A percentile compares a stretch with the other conserved stretches of the same genome.
Evolutionary conservation across 1,139 yeast species (phyloP).

Genomic region (Meyerozyma smithsonii): DNA sequence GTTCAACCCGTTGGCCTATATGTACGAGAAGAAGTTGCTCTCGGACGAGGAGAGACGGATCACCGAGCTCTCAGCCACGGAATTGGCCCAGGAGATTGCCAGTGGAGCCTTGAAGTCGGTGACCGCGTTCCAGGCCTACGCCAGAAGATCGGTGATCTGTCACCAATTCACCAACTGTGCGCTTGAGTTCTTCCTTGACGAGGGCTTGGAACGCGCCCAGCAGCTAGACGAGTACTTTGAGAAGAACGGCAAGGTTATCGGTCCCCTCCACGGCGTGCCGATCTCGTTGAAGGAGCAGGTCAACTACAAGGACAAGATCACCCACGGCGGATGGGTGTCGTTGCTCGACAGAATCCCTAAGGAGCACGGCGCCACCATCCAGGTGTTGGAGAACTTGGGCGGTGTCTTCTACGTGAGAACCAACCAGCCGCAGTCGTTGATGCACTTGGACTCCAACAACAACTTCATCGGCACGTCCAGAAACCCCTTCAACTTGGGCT

Average conservation of each 20-base stretch:
- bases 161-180: constrained; percentile 60
- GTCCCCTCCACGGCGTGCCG: constrained; percentile 80
- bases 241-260: constrained; percentile 54
- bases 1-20: constrained; percentile 43
- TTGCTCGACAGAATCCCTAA: constrained; percentile 45
- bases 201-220: constrained; percentile 51
- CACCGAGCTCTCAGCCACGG: constrained; percentile 40
- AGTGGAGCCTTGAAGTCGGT: constrained; percentile 37
- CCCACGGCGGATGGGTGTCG: constrained; percentile 63
- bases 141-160: constrained; percentile 53
- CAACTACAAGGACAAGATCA: constrained; percentile 49
- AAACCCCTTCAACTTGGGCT: constrained; percentile 36
- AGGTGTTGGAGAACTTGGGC: constrained; percentile 56
- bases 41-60: constrained; percentile 41
- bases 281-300: constrained; percentile 72
- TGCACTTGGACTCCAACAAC: constrained; percentile 44
- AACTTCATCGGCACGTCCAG: constrained; percentile 35
- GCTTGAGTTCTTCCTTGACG: constrained; percentile 53
- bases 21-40: constrained; percentile 40
- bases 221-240: constrained; percentile 48
- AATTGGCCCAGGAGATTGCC: constrained; percentile 33
- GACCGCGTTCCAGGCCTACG: constrained; percentile 44
- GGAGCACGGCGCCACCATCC: constrained; percentile 47
- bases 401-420: constrained; percentile 56
- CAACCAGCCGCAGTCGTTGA: constrained; percentile 43